These are phyloP conservation scores for Coniochaeta prunicola DNA, from an alignment of 2,329 filamentous ascomycete genomes.

Conservation along the genomic window DNA sequence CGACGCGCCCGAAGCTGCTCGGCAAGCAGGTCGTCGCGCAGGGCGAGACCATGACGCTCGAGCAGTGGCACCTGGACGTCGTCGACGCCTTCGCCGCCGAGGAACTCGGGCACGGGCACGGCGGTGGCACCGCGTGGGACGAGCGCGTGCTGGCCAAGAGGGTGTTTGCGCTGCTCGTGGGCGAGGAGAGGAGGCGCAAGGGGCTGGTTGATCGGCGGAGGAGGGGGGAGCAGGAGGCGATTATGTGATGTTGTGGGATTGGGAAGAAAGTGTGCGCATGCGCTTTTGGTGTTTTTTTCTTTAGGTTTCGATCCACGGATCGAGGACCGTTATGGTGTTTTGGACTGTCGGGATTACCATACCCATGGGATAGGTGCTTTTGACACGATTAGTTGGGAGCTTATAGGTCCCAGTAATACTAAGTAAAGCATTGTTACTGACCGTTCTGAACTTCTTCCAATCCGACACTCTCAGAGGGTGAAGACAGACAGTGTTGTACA, in stretches of 20 bases:
- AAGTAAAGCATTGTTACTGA: no score
- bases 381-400: no score
- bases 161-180: constrained; percentile 45
- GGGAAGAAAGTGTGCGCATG: background rate
- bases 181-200: constrained; percentile 33
- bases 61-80: constrained; percentile 51
- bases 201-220: constrained; percentile 13
- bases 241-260: background rate
- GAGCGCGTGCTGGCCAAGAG: constrained; percentile 41
- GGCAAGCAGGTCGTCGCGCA: constrained; percentile 41
- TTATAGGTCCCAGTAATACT: no score
- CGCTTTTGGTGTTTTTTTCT: background rate
- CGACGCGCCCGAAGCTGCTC: constrained; percentile 23
- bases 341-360: no score
- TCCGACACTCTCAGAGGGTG: no score
- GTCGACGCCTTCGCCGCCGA: constrained; percentile 44
- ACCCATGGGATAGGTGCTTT: no score
- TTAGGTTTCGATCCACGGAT: no score
- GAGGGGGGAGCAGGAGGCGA: constrained; percentile 4
- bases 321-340: no score
- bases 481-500: no score
- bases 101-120: background rate
- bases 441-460: no score
- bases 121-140: constrained; percentile 29
- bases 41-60: constrained; percentile 37